Base-by-base conservation (phyloP, 257 asterid genomes). In the Solanum lignicaule region DNA sequence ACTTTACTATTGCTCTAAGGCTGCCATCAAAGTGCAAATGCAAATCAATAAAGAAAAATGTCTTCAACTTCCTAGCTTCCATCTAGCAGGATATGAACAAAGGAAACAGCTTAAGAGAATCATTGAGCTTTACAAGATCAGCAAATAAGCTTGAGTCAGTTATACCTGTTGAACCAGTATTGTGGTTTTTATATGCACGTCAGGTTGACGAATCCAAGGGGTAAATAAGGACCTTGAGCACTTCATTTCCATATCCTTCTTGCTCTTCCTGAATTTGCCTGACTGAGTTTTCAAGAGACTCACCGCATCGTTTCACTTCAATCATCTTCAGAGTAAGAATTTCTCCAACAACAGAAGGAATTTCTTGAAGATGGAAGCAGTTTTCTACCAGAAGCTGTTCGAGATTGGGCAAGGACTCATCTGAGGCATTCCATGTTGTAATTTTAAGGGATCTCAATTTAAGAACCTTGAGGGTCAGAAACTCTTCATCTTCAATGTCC, bases 241-340 rank as follows among this genome's bases (percentile, higher is more conserved):
- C 27, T 23, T 35, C 52, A 4, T 74, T 74, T 11, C 18, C 83
- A 74, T 36, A 21, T 10, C 16, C 48, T 21, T 74, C 52, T 36
- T 76, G 86, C 65, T 9, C 43, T 27, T 79, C 36, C 16, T 38
- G 86, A 38, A 78, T 79, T 32, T 62, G 38, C 10, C 20, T 62
- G 23, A 39, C 82, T 36, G 86, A 87, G 10, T 58, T 60, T 39
- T 41, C 36, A 38, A 84, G 79, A 20, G 86, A 60, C 25, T 29
- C 18, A n/a, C 86, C 71, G 20, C 89, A 87, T 38, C 86, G 72
- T 60, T 78, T 87, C 81, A 78, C 36, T 60, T 87, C 89, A 38
- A 87, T 78, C 35, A 83, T 75, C 74, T 78, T 52, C 10, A 87
- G 78, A 39, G 76, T 60, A 35, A 46, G 25, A 31, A 78, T 39